Conservation (phyloP, 345 rosid species). For the Eucalyptus regnans region DNA sequence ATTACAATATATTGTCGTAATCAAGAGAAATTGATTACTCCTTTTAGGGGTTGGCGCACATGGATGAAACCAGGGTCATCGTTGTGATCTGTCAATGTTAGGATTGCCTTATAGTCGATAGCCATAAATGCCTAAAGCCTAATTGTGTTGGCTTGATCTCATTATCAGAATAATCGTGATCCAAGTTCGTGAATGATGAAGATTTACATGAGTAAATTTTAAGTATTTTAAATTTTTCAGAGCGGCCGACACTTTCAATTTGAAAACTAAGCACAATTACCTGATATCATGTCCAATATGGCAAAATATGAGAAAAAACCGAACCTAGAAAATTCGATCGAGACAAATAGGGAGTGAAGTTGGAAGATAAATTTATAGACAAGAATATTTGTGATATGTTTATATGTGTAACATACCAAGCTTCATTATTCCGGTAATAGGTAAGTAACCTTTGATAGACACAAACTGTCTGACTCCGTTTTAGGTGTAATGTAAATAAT, state of each 20-base stretch:
- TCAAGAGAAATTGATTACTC: background rate
- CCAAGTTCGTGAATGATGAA: background rate
- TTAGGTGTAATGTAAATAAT: background rate
- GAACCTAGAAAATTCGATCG: background rate
- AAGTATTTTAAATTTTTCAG: background rate
- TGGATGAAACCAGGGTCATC: background rate
- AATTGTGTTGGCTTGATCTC: background rate
- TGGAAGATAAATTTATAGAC: background rate
- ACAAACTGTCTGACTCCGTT: background rate
- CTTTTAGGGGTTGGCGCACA: too few species aligned
- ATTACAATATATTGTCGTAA: too few species aligned
- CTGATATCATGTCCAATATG: background rate
- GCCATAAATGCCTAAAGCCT: background rate
- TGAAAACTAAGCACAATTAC: background rate
- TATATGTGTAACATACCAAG: background rate
- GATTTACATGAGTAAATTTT: background rate
- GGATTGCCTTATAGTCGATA: background rate
- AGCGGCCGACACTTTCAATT: background rate
- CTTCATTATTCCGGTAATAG: background rate
- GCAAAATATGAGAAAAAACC: background rate
- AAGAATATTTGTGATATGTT: background rate
- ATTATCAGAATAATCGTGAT: too few species aligned
- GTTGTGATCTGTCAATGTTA: too few species aligned
- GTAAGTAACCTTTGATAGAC: background rate
- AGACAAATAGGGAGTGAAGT: background rate